Conservation (phyloP, 2,329 filamentous ascomycete species). For the Escovopsis sp. region DNA sequence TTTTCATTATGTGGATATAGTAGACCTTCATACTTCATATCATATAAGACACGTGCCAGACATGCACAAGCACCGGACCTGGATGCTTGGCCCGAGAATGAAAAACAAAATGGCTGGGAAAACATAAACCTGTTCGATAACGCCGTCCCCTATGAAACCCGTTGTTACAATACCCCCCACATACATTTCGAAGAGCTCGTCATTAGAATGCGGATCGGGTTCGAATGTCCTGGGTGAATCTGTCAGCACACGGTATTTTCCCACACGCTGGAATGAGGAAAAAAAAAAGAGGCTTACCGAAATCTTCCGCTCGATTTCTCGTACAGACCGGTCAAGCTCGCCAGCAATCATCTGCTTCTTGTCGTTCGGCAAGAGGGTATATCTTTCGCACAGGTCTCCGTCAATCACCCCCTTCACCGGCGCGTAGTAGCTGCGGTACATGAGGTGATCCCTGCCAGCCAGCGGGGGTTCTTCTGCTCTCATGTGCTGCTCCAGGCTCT, state of each 20-base stretch:
- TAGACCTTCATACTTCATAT: slow-evolving; percentile 16
- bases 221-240: slow-evolving; percentile 33
- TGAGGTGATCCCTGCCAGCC: slow-evolving; percentile 84
- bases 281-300: slow-evolving; percentile 32
- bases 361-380: slow-evolving; percentile 66
- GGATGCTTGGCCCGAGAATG: slow-evolving; percentile 11
- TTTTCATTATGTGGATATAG: slow-evolving; percentile 9
- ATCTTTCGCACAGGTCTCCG: slow-evolving; percentile 90
- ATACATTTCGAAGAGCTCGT: slow-evolving; percentile 9
- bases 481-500: slow-evolving; percentile 79
- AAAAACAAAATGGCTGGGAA: slow-evolving; percentile 7
- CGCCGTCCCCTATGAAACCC: slow-evolving; percentile 14
- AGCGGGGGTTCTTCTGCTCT: slow-evolving; percentile 75
- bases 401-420: slow-evolving; percentile 96
- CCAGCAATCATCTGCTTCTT: slow-evolving; percentile 92
- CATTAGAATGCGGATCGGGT: slow-evolving; percentile 43
- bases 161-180: slow-evolving; percentile 11
- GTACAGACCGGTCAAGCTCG: slow-evolving; percentile 77
- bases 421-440: slow-evolving; percentile 90
- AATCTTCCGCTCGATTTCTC: slow-evolving; percentile 94
- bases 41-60: slow-evolving; percentile 2
- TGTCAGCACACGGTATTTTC: slow-evolving; percentile 11
- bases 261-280: background rate
- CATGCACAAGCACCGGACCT: slow-evolving; percentile 11
- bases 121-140: slow-evolving; percentile 15